These are phyloP conservation scores for Trypanosoma congolense DNA, from an alignment of 208 protist genomes.

Conservation along the genomic window DNA sequence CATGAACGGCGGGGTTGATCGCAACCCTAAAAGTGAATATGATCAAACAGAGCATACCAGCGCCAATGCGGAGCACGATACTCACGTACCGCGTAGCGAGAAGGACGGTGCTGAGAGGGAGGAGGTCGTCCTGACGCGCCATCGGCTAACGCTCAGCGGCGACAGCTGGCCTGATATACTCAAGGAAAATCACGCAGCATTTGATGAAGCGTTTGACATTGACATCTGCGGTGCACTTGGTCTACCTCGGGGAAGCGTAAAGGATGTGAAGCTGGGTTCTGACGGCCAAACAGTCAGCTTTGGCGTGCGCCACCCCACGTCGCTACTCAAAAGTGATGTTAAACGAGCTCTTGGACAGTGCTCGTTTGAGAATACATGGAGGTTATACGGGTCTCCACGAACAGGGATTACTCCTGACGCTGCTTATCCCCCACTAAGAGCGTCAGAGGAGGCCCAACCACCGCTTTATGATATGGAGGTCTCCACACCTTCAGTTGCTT, in stretches of 20 bases:
- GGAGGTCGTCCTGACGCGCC: neutral
- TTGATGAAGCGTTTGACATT: neutral
- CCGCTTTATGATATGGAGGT: no score
- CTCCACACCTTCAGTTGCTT: no score
- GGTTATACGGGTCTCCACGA: neutral
- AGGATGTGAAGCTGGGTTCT: constrained; percentile 1
- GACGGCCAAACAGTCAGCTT: constrained; percentile 10
- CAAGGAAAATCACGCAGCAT: neutral
- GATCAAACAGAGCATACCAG: no score
- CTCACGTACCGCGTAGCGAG: no score
- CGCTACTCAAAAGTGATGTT: neutral
- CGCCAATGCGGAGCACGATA: no score
- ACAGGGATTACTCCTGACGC: neutral
- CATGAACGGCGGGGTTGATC: no score
- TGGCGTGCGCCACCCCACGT: constrained; percentile 5
- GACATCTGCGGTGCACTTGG: neutral
- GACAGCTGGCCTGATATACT: neutral
- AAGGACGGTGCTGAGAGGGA: neutral
- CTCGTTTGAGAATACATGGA: neutral
- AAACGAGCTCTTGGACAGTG: neutral
- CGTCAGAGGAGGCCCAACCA: neutral
- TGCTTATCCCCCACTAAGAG: neutral
- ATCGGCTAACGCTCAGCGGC: neutral
- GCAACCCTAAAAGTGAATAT: no score
- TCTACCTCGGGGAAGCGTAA: neutral